Evolutionary conservation across 2,329 filamentous ascomycete species (phyloP).

Genomic region (Calonectria montana): DNA sequence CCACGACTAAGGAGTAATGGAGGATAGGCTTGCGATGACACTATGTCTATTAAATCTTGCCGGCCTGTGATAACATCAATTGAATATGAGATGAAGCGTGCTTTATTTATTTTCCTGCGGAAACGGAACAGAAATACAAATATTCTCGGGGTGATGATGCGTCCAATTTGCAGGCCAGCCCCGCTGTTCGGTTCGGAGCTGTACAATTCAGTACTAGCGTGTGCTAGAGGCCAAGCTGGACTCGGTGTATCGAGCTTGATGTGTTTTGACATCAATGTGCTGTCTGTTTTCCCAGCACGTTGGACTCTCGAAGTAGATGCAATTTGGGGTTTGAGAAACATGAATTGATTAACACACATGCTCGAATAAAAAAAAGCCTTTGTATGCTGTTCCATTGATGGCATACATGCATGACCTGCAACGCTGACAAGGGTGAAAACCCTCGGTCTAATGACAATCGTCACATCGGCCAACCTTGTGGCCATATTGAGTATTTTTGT

Average conservation of each 20-base stretch:
- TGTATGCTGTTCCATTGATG: too few species aligned
- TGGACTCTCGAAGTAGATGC: background rate
- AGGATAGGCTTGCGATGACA: background rate
- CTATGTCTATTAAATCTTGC: background rate
- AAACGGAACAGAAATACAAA: too few species aligned
- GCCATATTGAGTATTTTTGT: background rate
- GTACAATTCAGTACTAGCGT: background rate
- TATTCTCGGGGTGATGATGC: background rate
- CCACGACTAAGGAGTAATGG: background rate
- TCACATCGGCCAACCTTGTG: background rate
- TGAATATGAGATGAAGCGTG: too few species aligned
- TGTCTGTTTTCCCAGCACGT: background rate
- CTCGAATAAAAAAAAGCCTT: too few species aligned
- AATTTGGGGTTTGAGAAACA: background rate
- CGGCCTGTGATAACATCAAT: too few species aligned
- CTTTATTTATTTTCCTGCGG: background rate
- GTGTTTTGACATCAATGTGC: background rate
- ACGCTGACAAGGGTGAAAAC: background rate
- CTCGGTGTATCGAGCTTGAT: background rate
- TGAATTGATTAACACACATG: background rate
- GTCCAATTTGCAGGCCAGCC: background rate
- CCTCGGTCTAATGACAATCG: background rate
- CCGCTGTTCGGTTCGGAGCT: background rate
- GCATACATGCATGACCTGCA: background rate
- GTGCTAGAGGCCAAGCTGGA: too few species aligned